These are phyloP conservation scores for Alisma plantagoaquatica DNA, from an alignment of 106 monocot species.

Conservation along the genomic window DNA sequence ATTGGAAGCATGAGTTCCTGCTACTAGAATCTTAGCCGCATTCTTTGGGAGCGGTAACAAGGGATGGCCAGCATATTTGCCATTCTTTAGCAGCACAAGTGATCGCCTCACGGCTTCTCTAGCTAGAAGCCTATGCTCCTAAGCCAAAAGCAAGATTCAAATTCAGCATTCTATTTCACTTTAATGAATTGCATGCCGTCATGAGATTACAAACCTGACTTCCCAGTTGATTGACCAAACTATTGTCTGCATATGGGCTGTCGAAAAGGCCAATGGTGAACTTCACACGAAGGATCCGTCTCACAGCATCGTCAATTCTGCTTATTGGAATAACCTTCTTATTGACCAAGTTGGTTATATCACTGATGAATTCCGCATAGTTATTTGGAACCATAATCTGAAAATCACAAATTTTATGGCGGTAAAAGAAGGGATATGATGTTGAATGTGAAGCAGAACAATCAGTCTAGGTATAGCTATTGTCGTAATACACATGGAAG, in stretches of 20 bases:
- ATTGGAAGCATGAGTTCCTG: constrained; percentile 57
- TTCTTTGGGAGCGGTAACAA: constrained; percentile 58
- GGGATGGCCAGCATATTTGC: constrained; percentile 22
- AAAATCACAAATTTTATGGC: too few relatives aligned
- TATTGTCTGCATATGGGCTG: constrained; percentile 41
- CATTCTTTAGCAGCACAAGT: constrained; percentile 57
- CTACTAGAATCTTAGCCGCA: constrained; percentile 42
- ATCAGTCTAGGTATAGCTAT: too few relatives aligned
- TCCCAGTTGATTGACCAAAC: constrained; percentile 37
- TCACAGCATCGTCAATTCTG: constrained; percentile 61
- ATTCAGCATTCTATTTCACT: not conserved
- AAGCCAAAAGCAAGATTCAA: not conserved
- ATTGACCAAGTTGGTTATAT: constrained; percentile 38
- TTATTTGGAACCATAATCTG: constrained; percentile 61
- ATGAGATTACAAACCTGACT: constrained; percentile 27
- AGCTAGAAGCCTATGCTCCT: constrained; percentile 57
- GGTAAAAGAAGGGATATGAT: too few relatives aligned
- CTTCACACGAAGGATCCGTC: constrained; percentile 51
- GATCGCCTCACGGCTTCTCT: constrained; percentile 66
- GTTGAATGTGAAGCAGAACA: too few relatives aligned
- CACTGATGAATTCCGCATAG: constrained; percentile 32
- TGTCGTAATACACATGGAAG: too few relatives aligned
- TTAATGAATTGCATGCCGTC: not conserved
- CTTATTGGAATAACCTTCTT: constrained; percentile 28
- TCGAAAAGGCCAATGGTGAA: constrained; percentile 66